Conservation (phyloP, 176 grass and related monocot species). For the Phoenix dactylifera region DNA sequence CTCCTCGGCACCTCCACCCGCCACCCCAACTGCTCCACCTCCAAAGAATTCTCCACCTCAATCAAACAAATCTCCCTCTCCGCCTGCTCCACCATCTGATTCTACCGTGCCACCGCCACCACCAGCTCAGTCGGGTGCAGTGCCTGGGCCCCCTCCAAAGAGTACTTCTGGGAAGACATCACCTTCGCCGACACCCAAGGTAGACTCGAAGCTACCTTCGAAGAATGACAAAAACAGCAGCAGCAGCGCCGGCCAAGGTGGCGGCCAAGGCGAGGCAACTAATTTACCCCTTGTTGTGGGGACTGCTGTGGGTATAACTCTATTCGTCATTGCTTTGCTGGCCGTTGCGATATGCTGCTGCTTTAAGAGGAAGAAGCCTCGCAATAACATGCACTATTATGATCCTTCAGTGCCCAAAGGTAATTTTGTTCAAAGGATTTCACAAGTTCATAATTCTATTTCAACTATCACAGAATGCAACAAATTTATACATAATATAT, state of each 20-base stretch:
- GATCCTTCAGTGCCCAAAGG: conserved; percentile 21
- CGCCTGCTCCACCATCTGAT: too few species aligned
- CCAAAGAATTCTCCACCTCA: too few species aligned
- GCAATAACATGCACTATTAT: conserved; percentile 38
- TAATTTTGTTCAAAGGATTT: background rate
- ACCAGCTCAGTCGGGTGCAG: conserved; percentile 1
- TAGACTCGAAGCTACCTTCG: background rate
- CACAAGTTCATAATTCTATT: background rate
- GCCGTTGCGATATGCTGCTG: conserved; percentile 40
- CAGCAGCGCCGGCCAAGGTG: too few species aligned
- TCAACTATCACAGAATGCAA: too few species aligned
- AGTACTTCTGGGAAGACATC: background rate
- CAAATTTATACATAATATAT: too few species aligned
- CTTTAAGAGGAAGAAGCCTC: conserved; percentile 27
- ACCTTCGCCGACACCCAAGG: conserved; percentile 2
- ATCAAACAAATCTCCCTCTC: too few species aligned
- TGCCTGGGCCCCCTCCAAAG: conserved; percentile 4
- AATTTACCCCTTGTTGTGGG: conserved; percentile 17
- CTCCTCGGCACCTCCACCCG: background rate
- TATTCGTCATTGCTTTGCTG: conserved; percentile 32
- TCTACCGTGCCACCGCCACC: background rate
- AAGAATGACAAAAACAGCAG: background rate
- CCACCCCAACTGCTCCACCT: background rate
- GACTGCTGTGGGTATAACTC: conserved; percentile 26
- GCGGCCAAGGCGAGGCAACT: background rate